phyloP scores from a whole-genome alignment of 2,329 filamentous ascomycete species.

The Coniochaeta hoffmannii region DNA sequence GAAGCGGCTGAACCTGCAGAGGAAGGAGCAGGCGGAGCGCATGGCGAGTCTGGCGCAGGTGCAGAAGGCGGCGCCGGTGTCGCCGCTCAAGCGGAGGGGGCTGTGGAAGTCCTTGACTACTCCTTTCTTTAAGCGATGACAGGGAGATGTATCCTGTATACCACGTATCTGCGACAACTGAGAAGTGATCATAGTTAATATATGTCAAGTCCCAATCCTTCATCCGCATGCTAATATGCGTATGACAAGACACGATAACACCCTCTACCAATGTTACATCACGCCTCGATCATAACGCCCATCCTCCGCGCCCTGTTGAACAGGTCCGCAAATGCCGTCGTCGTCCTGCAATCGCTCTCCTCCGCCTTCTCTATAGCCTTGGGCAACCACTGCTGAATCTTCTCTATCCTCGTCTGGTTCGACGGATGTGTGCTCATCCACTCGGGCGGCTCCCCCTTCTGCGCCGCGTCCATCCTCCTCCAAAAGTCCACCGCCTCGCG shows the following conservation, averaged over 20 bases:
- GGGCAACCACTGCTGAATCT: slow-evolving; percentile 57
- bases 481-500: slow-evolving; percentile 59
- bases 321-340: slow-evolving; percentile 41
- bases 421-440: slow-evolving; percentile 73
- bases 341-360: slow-evolving; percentile 47
- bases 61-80: slow-evolving; percentile 2
- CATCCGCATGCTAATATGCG: not conserved
- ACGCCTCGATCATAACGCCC: slow-evolving; percentile 19
- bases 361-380: slow-evolving; percentile 46
- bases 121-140: slow-evolving; percentile 8
- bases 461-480: slow-evolving; percentile 53
- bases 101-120: slow-evolving; percentile 12
- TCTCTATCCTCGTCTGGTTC: slow-evolving; percentile 56
- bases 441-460: slow-evolving; percentile 51
- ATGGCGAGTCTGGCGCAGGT: slow-evolving; percentile 3
- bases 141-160: not conserved
- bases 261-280: not conserved
- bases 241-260: not conserved
- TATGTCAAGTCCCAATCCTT: not conserved
- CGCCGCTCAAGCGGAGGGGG: slow-evolving; percentile 7
- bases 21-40: slow-evolving; percentile 14
- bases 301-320: slow-evolving; percentile 41
- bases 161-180: too few relatives aligned
- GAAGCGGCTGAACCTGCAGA: slow-evolving; percentile 17
- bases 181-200: not conserved